Percentiles rank a stretch among this genome's conserved stretches.
Evolutionary conservation across 495 filamentous ascomycete genomes (phyloP).

Genomic region (Pyrenopolyporus hunteri): DNA sequence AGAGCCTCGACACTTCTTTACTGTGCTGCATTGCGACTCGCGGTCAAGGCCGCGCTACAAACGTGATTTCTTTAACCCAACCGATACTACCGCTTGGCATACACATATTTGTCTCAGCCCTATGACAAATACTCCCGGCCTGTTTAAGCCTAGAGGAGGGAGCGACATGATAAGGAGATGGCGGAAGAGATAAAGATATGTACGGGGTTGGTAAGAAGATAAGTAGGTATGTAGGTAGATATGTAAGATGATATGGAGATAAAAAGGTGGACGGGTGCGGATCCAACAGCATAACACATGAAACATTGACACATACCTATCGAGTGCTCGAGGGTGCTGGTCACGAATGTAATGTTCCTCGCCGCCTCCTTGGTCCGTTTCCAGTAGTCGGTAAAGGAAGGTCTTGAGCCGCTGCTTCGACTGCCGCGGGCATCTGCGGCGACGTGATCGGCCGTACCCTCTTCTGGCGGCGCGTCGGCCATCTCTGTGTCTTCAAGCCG

Average conservation of each 20-base stretch:
- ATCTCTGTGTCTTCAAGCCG: neutral
- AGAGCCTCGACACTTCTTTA: too few relatives aligned
- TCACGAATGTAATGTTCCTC: slow-evolving; percentile 45
- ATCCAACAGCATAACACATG: neutral
- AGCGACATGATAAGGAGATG: too few relatives aligned
- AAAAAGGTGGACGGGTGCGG: neutral
- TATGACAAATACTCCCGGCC: slow-evolving; percentile 22
- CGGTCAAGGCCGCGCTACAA: too few relatives aligned
- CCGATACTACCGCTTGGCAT: slow-evolving; percentile 19
- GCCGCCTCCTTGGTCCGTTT: slow-evolving; percentile 43
- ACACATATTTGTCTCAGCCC: slow-evolving; percentile 26
- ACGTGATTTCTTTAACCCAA: slow-evolving; percentile 7
- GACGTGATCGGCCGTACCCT: neutral
- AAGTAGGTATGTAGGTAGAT: neutral
- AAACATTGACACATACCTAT: slow-evolving; percentile 28
- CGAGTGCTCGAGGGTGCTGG: slow-evolving; percentile 33
- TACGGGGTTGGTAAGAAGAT: too few relatives aligned
- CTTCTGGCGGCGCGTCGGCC: slow-evolving; percentile 22
- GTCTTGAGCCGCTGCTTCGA: slow-evolving; percentile 24
- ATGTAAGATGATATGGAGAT: neutral
- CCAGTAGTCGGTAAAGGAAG: slow-evolving; percentile 49
- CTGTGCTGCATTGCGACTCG: too few relatives aligned
- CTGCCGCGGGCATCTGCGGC: neutral
- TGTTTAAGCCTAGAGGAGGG: slow-evolving; percentile 17
- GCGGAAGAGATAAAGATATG: too few relatives aligned